phyloP scores from a whole-genome alignment of 352 stramenopile species.

The Phytopythium cucurbitacearum region DNA sequence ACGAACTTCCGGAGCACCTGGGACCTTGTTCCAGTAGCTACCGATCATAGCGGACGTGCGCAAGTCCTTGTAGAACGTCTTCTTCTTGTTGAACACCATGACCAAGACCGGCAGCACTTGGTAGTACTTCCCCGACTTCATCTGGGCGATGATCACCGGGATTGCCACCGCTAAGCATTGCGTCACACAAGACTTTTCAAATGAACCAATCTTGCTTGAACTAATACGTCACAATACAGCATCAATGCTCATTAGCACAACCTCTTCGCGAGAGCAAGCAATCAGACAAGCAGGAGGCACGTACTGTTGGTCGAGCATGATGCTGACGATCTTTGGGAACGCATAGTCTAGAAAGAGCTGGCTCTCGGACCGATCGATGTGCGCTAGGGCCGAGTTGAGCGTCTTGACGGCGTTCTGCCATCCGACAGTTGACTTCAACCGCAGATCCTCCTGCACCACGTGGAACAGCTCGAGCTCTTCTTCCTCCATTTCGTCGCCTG shows the following conservation, averaged over 20 bases:
- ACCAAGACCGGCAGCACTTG: conserved; percentile 66
- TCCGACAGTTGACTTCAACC: conserved; percentile 85
- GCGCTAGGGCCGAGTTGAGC: conserved; percentile 64
- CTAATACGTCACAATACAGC: conserved; percentile 17
- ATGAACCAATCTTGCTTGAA: conserved; percentile 81
- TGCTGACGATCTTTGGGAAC: conserved; percentile 81
- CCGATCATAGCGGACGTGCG: conserved; percentile 86
- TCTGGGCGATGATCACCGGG: conserved; percentile 61
- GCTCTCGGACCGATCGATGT: conserved; percentile 68
- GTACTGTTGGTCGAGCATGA: conserved; percentile 90
- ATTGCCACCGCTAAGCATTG: conserved; percentile 68
- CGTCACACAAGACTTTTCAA: conserved; percentile 85
- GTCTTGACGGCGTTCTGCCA: conserved; percentile 89
- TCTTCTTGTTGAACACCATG: conserved; percentile 89
- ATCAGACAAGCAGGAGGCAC: conserved; percentile 12
- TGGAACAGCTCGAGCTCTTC: conserved; percentile 82
- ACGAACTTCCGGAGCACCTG: conserved; percentile 75
- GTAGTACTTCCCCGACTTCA: conserved; percentile 64
- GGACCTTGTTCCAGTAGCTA: conserved; percentile 88
- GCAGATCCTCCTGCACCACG: conserved; percentile 80
- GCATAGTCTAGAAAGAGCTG: conserved; percentile 75
- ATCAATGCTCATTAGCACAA: conserved; percentile 1
- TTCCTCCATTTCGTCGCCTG: conserved; percentile 62
- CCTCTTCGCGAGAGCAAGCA: not conserved
- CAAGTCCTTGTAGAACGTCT: conserved; percentile 87